Percentiles rank a stretch among this genome's conserved stretches.
Conservation (phyloP, 257 asterid genomes). For the Agastache rugosa region DNA sequence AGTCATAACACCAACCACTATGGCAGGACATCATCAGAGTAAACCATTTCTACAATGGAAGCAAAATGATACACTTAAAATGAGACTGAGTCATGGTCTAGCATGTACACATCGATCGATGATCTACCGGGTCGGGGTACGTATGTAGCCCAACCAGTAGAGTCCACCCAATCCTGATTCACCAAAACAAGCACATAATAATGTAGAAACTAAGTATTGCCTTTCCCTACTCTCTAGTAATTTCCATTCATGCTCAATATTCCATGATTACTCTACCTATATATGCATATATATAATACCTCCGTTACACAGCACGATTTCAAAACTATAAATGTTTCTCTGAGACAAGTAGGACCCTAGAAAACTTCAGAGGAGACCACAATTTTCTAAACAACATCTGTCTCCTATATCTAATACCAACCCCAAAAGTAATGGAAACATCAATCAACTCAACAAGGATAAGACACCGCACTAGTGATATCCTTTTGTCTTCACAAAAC, state of each 20-base stretch:
- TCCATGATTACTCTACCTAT: neutral
- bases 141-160: neutral
- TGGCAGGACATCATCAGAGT: neutral
- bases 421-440: conserved; percentile 30
- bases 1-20: conserved; percentile 28
- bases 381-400: neutral
- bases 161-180: conserved; percentile 6
- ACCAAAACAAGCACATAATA: conserved; percentile 24
- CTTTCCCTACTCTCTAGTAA: neutral
- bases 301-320: neutral
- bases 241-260: neutral
- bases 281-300: neutral
- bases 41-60: neutral
- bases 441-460: conserved; percentile 11
- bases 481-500: conserved; percentile 10
- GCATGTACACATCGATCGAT: neutral
- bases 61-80: neutral
- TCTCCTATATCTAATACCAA: neutral
- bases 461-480: conserved; percentile 11
- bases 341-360: conserved; percentile 23
- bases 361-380: conserved; percentile 18
- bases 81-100: neutral
- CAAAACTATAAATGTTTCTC: neutral
- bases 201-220: neutral
- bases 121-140: neutral